Evolutionary conservation across 2,329 filamentous ascomycete species (phyloP).

Genomic region (Alternaria ethzedia): DNA sequence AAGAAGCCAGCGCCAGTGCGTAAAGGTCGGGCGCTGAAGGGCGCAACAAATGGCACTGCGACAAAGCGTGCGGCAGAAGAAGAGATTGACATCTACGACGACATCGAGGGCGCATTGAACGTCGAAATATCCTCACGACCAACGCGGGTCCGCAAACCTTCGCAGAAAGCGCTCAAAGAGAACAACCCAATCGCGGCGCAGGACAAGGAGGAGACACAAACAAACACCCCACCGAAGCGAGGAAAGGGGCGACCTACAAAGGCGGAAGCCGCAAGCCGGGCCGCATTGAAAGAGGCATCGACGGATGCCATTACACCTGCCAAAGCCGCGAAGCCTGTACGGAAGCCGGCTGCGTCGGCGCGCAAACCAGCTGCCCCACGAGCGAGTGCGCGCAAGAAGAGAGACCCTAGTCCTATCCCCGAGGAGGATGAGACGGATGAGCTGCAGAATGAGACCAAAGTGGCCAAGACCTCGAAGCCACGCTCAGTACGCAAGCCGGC

Average conservation of each 20-base stretch:
- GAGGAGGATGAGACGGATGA: constrained; percentile 14
- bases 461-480: constrained; percentile 9
- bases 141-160: constrained; percentile 4
- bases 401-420: constrained; percentile 4
- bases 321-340: constrained; percentile 13
- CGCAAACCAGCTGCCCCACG: constrained; percentile 20
- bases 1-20: constrained; percentile 15
- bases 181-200: constrained; percentile 6
- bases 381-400: constrained; percentile 19
- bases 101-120: constrained; percentile 52
- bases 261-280: constrained; percentile 22
- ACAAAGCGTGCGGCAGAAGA: constrained; percentile 13
- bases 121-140: constrained; percentile 19
- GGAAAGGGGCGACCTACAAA: constrained; percentile 21
- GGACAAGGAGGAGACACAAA: constrained; percentile 20
- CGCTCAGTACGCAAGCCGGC: constrained; percentile 14
- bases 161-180: constrained; percentile 13
- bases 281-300: constrained; percentile 10
- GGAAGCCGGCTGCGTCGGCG: constrained; percentile 18
- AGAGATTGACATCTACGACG: constrained; percentile 50
- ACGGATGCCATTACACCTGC: constrained; percentile 24
- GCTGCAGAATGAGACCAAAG: constrained; percentile 3
- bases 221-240: constrained; percentile 25
- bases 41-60: constrained; percentile 15
- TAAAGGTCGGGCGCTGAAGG: constrained; percentile 11